phyloP scores from a whole-genome alignment of 257 asterid species.

The Plectranthus barbatus region DNA sequence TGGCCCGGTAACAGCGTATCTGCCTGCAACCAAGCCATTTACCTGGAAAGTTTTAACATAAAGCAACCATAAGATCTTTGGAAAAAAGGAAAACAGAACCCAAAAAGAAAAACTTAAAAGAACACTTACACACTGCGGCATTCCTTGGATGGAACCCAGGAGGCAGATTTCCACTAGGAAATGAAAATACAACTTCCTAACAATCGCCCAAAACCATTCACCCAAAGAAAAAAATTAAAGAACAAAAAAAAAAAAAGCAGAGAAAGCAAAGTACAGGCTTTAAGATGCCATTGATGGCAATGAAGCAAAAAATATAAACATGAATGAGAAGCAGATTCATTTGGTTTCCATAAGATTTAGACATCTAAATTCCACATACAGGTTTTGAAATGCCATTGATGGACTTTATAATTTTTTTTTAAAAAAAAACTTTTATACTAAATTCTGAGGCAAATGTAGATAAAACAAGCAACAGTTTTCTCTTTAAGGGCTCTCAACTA shows the following conservation, averaged over 20 bases:
- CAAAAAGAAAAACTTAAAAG: conserved; percentile 6
- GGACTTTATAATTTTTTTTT: background rate
- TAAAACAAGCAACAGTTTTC: no score
- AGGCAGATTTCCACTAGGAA: no score
- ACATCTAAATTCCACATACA: background rate
- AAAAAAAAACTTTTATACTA: no score
- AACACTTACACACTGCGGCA: conserved; percentile 98
- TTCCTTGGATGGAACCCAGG: no score
- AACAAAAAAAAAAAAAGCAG: background rate
- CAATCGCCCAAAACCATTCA: background rate
- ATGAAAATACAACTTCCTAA: conserved; percentile 5
- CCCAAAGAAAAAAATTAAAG: no score
- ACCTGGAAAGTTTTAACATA: conserved; percentile 36
- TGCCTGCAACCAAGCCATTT: no score
- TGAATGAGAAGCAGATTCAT: background rate
- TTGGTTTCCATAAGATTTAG: background rate
- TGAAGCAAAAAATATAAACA: background rate
- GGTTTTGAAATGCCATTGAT: background rate
- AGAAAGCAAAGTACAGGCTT: background rate
- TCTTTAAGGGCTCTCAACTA: background rate
- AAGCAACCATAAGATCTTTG: background rate
- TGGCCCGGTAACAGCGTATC: no score
- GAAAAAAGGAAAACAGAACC: background rate
- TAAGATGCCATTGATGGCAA: background rate
- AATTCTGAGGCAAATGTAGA: no score